Percentiles rank a stretch among this genome's conserved stretches.
These are phyloP conservation scores for Passiflora organensis DNA, from an alignment of 345 rosid genomes.

Conservation along the genomic window DNA sequence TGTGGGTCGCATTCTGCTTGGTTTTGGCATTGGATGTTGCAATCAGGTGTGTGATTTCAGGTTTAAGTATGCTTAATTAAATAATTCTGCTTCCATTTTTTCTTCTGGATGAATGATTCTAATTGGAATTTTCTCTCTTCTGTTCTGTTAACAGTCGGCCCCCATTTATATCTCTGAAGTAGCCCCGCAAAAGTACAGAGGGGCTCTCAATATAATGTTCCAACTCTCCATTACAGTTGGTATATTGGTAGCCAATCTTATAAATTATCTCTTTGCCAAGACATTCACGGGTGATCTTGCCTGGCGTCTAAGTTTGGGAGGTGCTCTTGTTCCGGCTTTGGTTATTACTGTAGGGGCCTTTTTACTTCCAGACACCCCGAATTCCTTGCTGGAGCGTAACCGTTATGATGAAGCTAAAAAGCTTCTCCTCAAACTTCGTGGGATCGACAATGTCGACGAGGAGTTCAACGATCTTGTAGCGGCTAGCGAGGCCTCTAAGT, in stretches of 20 bases:
- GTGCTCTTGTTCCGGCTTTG: constrained; percentile 28
- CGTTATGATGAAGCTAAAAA: constrained; percentile 20
- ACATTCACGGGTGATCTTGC: constrained; percentile 12
- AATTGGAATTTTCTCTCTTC: background rate
- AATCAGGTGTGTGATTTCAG: constrained; percentile 24
- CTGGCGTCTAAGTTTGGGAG: constrained; percentile 31
- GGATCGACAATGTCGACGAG: constrained; percentile 25
- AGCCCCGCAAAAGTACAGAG: constrained; percentile 28
- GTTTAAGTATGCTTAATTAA: background rate
- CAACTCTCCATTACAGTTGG: constrained; percentile 32
- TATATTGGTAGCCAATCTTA: constrained; percentile 25
- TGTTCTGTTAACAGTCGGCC: constrained; percentile 16
- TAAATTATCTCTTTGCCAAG: constrained; percentile 23
- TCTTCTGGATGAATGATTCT: background rate
- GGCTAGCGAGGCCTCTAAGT: constrained; percentile 22
- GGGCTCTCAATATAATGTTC: constrained; percentile 28
- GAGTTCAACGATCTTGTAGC: constrained; percentile 31
- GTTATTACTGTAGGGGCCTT: constrained; percentile 11
- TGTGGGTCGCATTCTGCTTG: constrained; percentile 31
- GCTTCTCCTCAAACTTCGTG: constrained; percentile 20
- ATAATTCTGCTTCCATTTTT: background rate
- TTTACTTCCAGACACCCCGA: constrained; percentile 34
- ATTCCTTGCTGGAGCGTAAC: constrained; percentile 31
- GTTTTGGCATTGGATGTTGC: constrained; percentile 34
- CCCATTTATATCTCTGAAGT: constrained; percentile 40